Percentiles rank a stretch among this genome's conserved stretches.
Evolutionary conservation across 345 rosid species (phyloP).

Genomic region (Salix purpurea): DNA sequence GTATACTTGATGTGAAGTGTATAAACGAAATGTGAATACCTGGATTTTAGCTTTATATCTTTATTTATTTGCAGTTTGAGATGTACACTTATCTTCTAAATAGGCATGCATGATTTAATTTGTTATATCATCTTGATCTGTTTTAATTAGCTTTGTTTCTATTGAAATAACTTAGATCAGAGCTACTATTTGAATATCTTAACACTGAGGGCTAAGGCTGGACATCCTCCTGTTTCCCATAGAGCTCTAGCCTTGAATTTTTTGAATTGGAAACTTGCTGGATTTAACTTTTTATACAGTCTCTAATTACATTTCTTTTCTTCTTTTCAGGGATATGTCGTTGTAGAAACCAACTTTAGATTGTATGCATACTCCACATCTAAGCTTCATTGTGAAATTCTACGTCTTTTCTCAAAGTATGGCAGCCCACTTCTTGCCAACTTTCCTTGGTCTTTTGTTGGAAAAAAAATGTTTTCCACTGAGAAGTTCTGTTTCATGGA

Average conservation of each 20-base stretch:
- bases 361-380: constrained; percentile 89
- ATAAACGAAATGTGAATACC: no score
- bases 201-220: neutral
- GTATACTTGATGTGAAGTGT: constrained; percentile 9
- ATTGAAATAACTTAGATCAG: neutral
- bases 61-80: no score
- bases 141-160: neutral
- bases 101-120: no score
- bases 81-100: no score
- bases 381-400: constrained; percentile 83
- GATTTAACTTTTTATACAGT: neutral
- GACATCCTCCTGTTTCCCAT: neutral
- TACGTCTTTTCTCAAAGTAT: constrained; percentile 90
- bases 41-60: no score
- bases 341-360: constrained; percentile 93
- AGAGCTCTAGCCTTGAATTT: neutral
- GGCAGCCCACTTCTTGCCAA: neutral
- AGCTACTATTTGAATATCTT: neutral
- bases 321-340: constrained; percentile 70
- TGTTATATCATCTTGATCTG: no score
- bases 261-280: neutral
- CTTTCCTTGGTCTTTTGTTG: neutral
- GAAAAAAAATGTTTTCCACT: neutral
- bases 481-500: no score
- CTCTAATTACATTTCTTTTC: constrained; percentile 8